A percentile compares a stretch with the other conserved stretches of the same genome.
Conservation (phyloP, 805 yeast species). For the Ogataea glucozyma region DNA sequence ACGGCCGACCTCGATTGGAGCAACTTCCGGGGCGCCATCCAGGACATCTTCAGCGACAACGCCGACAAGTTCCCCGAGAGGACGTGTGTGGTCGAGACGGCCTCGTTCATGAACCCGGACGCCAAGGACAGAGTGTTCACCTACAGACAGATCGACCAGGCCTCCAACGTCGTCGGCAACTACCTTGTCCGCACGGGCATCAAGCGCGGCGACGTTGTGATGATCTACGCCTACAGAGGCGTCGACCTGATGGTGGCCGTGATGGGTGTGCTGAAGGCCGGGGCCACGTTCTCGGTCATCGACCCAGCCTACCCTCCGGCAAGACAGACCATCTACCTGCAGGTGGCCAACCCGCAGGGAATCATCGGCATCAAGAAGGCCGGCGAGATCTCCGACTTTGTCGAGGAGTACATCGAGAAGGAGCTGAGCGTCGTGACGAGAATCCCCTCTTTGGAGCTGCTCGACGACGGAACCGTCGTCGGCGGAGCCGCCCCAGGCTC, state of each 20-base stretch:
- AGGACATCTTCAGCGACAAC: conserved; percentile 88
- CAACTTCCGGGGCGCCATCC: conserved; percentile 91
- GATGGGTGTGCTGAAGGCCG: conserved; percentile 97
- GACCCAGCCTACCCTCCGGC: conserved; percentile 99
- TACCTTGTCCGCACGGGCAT: conserved; percentile 80
- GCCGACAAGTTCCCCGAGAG: conserved; percentile 84
- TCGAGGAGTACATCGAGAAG: conserved; percentile 70
- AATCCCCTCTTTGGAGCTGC: conserved; percentile 75
- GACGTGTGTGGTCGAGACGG: conserved; percentile 91
- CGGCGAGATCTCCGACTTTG: conserved; percentile 75
- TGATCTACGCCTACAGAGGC: conserved; percentile 97
- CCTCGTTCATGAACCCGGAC: conserved; percentile 56
- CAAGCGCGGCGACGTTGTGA: conserved; percentile 88
- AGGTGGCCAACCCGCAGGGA: conserved; percentile 92
- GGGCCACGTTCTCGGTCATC: conserved; percentile 97
- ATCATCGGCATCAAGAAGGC: conserved; percentile 89
- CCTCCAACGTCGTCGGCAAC: conserved; percentile 92
- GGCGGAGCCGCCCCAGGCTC: conserved; percentile 55
- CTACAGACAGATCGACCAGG: conserved; percentile 85
- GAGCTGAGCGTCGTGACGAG: conserved; percentile 73
- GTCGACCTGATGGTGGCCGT: conserved; percentile 96
- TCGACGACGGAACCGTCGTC: conserved; percentile 67
- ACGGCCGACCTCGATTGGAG: conserved; percentile 85
- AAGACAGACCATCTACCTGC: conserved; percentile 88
- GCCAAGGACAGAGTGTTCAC: conserved; percentile 70